Base-by-base conservation (phyloP, 257 asterid species). In the Misopates orontium region DNA sequence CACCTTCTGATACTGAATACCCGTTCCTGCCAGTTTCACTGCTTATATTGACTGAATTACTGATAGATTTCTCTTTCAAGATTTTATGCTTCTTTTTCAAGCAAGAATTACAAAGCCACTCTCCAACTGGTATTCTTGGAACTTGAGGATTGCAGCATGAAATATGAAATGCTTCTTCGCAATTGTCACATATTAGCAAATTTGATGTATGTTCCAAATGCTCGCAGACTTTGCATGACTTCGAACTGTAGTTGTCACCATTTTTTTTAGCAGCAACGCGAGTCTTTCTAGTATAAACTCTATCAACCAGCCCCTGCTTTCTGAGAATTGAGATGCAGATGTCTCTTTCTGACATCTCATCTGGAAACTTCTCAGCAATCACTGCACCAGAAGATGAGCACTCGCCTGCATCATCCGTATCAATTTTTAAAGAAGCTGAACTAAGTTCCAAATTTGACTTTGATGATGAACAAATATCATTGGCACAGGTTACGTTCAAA, bases 71-170 rank as follows among this genome's bases (percentile, higher is more conserved):
- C 69, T 83, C 86, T 24, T 70, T 88, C 81, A 83, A 70, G 68
- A 79, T 64, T 60, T 76, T 83, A 40, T 70, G 82, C 79, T 83
- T 90, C 84, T 80, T 85, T 72, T 80, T 86, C 84, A 78, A 66
- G 82, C 99, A 93, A 57, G 92, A 80, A 63, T 73, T 62, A 59
- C 97, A 93, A 69, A 84, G 79, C 95, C 96, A 90, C 77, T 93
- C 96, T 20, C 80, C 78, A 65, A 63, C 82, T 21, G 95, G 92
- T 58, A 82, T 56, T 75, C 72, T 75, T 76, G 70, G 73, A 56
- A 83, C 61, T 54, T 67, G 78, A 64, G 95, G 95, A 56, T 66
- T 77, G 78, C 74, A 82, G 87, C 99, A 93, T 73, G 87, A 73
- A 56, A 80, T 56, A 78, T 93, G 97, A 74, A 90, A 90, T 67